phyloP scores from a whole-genome alignment of 164 flowering plant species.

The Platanus orientalis region DNA sequence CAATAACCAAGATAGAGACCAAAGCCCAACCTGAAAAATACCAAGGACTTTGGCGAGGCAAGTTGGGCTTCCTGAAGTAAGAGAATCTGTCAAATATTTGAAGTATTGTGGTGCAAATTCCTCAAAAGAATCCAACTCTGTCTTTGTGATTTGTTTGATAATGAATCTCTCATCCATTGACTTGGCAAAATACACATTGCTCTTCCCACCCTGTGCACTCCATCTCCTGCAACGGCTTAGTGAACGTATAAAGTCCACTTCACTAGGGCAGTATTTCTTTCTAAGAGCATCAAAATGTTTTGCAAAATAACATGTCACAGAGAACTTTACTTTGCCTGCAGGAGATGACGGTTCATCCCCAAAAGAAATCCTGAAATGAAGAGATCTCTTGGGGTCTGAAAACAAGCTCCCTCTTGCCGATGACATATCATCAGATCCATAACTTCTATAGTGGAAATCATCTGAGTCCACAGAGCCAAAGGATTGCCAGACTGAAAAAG shows the following conservation, averaged over 20 bases:
- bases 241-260: constrained; percentile 48
- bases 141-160: constrained; percentile 52
- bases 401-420: constrained; percentile 29
- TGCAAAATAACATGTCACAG: constrained; percentile 51
- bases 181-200: constrained; percentile 59
- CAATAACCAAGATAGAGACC: not conserved
- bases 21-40: constrained; percentile 40
- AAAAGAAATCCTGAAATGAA: constrained; percentile 45
- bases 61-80: constrained; percentile 46
- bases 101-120: constrained; percentile 52
- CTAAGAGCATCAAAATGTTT: constrained; percentile 49
- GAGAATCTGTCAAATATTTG: constrained; percentile 45
- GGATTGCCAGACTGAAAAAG: constrained; percentile 52
- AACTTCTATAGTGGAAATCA: constrained; percentile 36
- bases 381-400: constrained; percentile 42
- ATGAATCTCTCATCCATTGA: constrained; percentile 56
- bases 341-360: constrained; percentile 36
- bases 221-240: constrained; percentile 53
- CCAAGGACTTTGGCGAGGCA: constrained; percentile 62
- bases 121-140: constrained; percentile 57
- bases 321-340: constrained; percentile 41
- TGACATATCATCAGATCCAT: constrained; percentile 48
- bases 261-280: constrained; percentile 49
- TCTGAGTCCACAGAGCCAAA: constrained; percentile 52
- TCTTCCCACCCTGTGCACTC: constrained; percentile 65